Base-by-base conservation (phyloP, 139 green algal species). In the Tetraselmis striata region DNA sequence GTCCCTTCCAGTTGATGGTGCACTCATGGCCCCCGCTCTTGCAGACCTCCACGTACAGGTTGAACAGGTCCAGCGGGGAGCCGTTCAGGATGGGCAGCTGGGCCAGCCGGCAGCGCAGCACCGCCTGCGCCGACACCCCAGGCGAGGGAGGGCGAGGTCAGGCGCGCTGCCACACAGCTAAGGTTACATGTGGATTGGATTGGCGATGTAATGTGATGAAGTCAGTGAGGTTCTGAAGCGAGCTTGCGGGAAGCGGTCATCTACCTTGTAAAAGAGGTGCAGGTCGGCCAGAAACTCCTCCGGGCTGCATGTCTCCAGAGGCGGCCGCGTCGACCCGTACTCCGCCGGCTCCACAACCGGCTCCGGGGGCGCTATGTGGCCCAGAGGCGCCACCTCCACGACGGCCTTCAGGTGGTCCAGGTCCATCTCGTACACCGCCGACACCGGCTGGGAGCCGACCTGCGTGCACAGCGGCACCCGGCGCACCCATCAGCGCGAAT, bases 1-100 rank as follows among this genome's bases (percentile, higher is more conserved):
- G 85, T 0, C 87, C 87, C 74, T 96, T 96, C 93, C 93, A 96
- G 83, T 96, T 96, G 90, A 96, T 97, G 59, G 86, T 85, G 23
- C 80, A 84, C 75, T 28, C 29, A 78, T 78, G 89, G 29, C 88
- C 88, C 0, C 88, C 88, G 18, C 88, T 78, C 0, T 74, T 78
- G 45, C 32, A 81, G 75, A 92, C 87, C 75, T 91, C 87, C 77
- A 81, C 84, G 87, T 95, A 95, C 2, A 95, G 84, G 1, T 79
- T 83, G 77, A 90, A 94, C 58, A 95, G 78, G 84, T 95, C 92
- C 77, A 95, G 88, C 1, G 84, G 77, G 23, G 74, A 59, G 25
- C 92, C 92, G 82, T 95, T 95, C 28, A 95, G 85, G 1, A 94
- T 86, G 22, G 90, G 74, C 84, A 32, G 75, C 87, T 82, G 30